A percentile compares a stretch with the other conserved stretches of the same genome.
Evolutionary conservation across 2,329 filamentous ascomycete genomes (phyloP).

Genomic region (Alternaria sp.): DNA sequence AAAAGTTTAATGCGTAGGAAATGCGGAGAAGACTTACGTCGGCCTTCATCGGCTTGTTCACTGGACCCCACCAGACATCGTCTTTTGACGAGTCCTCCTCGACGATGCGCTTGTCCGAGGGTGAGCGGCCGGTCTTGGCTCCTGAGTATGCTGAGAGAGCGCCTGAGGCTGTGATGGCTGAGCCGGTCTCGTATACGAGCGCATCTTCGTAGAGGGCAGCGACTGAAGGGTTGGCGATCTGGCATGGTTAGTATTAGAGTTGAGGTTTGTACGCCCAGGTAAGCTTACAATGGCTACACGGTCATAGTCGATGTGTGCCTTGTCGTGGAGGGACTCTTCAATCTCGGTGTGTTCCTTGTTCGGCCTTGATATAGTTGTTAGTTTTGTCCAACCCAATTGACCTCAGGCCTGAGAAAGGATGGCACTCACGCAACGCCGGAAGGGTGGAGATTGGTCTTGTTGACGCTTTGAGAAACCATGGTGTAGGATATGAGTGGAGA

Average conservation of each 20-base stretch:
- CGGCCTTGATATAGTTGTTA: constrained; percentile 62
- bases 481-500: constrained; percentile 39
- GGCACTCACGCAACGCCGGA: constrained; percentile 82
- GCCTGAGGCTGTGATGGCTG: constrained; percentile 94
- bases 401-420: not conserved
- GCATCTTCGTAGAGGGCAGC: constrained; percentile 98
- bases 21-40: constrained; percentile 70
- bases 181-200: constrained; percentile 95
- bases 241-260: constrained; percentile 21
- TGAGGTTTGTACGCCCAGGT: not conserved
- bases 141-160: constrained; percentile 97
- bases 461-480: constrained; percentile 66
- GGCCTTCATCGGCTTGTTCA: constrained; percentile 98
- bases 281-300: constrained; percentile 89
- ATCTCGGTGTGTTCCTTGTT: constrained; percentile 91
- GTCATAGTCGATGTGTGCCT: constrained; percentile 98
- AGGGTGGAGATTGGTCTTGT: constrained; percentile 92
- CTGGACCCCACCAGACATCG: constrained; percentile 97
- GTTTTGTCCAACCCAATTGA: constrained; percentile 5
- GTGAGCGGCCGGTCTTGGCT: constrained; percentile 96
- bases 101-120: constrained; percentile 96
- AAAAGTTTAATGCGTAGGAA: constrained; percentile 15
- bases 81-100: constrained; percentile 88
- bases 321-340: constrained; percentile 96
- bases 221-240: constrained; percentile 90